Conservation (phyloP, 1,284 basidiomycete species). For the Trametes pubescens region DNA sequence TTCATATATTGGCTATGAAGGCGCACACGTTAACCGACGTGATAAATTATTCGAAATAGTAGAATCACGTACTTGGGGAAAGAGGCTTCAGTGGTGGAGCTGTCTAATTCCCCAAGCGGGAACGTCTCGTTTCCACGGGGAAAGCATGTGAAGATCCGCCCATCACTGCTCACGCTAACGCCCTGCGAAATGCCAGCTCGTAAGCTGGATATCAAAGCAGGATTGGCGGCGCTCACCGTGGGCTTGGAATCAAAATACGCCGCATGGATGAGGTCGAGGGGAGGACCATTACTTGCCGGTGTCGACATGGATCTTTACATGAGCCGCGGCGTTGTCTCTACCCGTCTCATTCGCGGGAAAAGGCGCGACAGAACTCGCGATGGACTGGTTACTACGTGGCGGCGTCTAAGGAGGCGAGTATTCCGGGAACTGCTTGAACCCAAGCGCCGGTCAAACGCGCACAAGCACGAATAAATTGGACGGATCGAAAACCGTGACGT, state of each 20-base stretch:
- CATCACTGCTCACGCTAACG: conserved; percentile 32
- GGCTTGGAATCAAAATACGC: conserved; percentile 34
- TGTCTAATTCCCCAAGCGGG: conserved; percentile 30
- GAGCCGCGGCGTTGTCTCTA: conserved; percentile 17
- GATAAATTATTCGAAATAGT: neutral
- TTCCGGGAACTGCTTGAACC: conserved; percentile 25
- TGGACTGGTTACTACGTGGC: conserved; percentile 27
- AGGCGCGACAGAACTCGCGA: conserved; percentile 21
- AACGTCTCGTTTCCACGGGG: conserved; percentile 34
- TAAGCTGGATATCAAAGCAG: neutral
- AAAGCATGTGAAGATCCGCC: conserved; percentile 32
- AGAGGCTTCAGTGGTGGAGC: conserved; percentile 29
- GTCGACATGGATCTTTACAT: conserved; percentile 27
- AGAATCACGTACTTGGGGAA: conserved; percentile 28
- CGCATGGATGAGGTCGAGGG: conserved; percentile 32
- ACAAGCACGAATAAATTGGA: too few species aligned
- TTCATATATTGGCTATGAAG: conserved; percentile 29
- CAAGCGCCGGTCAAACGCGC: neutral
- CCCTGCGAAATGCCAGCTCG: conserved; percentile 20
- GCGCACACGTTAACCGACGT: neutral
- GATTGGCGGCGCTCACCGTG: conserved; percentile 13
- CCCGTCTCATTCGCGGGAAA: conserved; percentile 20
- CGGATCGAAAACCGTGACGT: conserved; percentile 4
- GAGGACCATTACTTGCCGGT: conserved; percentile 31
- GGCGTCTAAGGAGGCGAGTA: conserved; percentile 32